phyloP scores from a whole-genome alignment of 768 basidiomycete genomes.

The Leccinum sublutescens region DNA sequence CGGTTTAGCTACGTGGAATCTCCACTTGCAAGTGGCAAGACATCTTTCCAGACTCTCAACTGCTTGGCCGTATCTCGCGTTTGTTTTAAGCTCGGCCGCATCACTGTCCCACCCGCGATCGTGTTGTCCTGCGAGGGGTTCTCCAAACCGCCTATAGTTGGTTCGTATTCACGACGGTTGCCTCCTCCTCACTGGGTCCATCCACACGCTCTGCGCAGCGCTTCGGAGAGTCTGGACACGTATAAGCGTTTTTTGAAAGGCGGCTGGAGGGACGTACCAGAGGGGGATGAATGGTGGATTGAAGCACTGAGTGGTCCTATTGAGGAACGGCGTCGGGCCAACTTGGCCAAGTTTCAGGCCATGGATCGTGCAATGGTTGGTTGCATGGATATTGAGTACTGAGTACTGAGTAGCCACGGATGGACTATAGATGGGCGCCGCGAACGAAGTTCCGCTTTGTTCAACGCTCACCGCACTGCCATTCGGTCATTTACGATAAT shows the following conservation, averaged over 20 bases:
- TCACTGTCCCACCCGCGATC: conserved; percentile 67
- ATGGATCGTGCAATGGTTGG: conserved; percentile 2
- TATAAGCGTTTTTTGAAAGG: conserved; percentile 48
- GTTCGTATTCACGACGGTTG: conserved; percentile 1
- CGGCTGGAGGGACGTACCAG: conserved; percentile 59
- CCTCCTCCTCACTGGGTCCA: conserved; percentile 16
- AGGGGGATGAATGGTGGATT: conserved; percentile 65
- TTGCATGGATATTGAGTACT: conserved; percentile 19
- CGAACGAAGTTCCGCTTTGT: neutral
- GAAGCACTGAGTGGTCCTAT: conserved; percentile 43
- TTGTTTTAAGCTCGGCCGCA: conserved; percentile 68
- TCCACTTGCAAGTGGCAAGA: conserved; percentile 37
- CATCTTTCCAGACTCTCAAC: conserved; percentile 39
- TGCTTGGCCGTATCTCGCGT: conserved; percentile 58
- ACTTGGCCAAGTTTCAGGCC: conserved; percentile 10
- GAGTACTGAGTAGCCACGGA: neutral
- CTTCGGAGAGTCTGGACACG: conserved; percentile 23
- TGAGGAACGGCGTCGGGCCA: conserved; percentile 34
- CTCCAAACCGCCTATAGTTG: conserved; percentile 16
- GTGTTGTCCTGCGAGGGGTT: conserved; percentile 60
- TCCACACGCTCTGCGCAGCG: conserved; percentile 7
- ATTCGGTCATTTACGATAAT: neutral
- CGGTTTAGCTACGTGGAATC: neutral
- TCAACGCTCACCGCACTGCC: neutral
- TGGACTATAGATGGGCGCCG: no score